Base-by-base conservation (phyloP, 768 basidiomycete species). In the Termitomyces sp. region DNA sequence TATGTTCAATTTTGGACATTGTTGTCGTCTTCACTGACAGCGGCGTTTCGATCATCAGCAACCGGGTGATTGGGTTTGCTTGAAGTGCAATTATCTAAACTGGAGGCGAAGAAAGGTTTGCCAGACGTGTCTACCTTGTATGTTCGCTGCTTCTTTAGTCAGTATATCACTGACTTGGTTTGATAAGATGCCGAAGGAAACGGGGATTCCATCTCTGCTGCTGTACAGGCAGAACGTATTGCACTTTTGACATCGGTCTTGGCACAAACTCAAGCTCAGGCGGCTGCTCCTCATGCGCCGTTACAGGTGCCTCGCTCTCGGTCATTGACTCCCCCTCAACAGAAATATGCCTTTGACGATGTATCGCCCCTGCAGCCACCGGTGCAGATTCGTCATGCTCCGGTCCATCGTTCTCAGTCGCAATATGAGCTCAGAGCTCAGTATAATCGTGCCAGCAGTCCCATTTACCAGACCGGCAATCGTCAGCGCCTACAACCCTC, bases 31-130 rank as follows among this genome's bases (percentile, higher is more conserved):
- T 37, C 28, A 39, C 54, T 39, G 57, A 46, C 54, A 50, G 66
- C 42, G 59, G 45, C 56, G 52, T 50, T 57, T 59, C 48, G 37
- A 49, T 45, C 47, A 44, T 53, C 62, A 80, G 79, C 86, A 89
- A 76, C 86, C 86, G 6, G 86, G 86, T 17, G 88, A 89, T 73
- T 89, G 88, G 91, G 78, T 90, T 55, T 94, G 91, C 71, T 75
- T 78, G 61, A 89, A 88, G 67, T 94, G 91, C 70, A 88, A 88
- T 65, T 93, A 94, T 72, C 70, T 91, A 61, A 94, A 94, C 68
- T 94, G 91, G 91, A 79, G 91, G 61, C 73, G 91, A 56, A 75
- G 91, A 54, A 93, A 93, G 70, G 91, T 94, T 57, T 94, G 91
- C 73, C 91, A 93, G 76, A 91, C 89, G 10, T 93, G 91, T 70